Base-by-base conservation (phyloP, 2,329 filamentous ascomycete species). In the Neofusicoccum laricinum region DNA sequence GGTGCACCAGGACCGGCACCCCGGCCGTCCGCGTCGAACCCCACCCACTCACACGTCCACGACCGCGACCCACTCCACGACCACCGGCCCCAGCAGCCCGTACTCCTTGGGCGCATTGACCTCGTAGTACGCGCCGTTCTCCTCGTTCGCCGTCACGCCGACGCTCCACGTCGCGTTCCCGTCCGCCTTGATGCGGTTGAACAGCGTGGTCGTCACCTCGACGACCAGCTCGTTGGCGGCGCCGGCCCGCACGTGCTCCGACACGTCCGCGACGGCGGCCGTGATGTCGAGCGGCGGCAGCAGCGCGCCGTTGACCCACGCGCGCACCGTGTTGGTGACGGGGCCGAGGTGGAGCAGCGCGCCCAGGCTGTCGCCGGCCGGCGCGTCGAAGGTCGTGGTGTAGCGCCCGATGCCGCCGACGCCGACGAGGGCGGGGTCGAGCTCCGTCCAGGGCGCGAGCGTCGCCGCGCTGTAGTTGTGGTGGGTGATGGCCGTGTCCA, bases 381-480 rank as follows among this genome's bases (percentile, higher is more conserved):
- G 71, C 65, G 69, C 71, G 15, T 63, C 45, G 66, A 78, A 76
- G 12, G 68, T 67, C n/a, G 74, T 71, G 45, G 66, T 68, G 69
- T 78, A 78, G 65, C 71, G 72, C 6, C 76, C 76, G 7, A 72
- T 69, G 2, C 77, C 77, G 34, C 70, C 75, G 1, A 72, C 70
- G 49, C 72, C 74, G 30, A 63, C 59, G 0, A 79, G 67, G 1
- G 66, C 68, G 0, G 69, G 50, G 8, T 68, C 66, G 17, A 79
- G 73, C 3, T 71, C 38, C 8, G 68, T 68, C 78, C 78, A 81
- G 2, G 79, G 71, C 3, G 71, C 30, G 0, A 80, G 70, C 1
- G 67, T 48, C 14, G 59, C n/a, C 38, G 65, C 63, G 4, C 61
- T 30, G 36, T 78, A 67, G 2, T 66, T 66, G 67, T 75, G 71